Conservation (phyloP, 805 yeast genomes). For the Candida oleophila region DNA sequence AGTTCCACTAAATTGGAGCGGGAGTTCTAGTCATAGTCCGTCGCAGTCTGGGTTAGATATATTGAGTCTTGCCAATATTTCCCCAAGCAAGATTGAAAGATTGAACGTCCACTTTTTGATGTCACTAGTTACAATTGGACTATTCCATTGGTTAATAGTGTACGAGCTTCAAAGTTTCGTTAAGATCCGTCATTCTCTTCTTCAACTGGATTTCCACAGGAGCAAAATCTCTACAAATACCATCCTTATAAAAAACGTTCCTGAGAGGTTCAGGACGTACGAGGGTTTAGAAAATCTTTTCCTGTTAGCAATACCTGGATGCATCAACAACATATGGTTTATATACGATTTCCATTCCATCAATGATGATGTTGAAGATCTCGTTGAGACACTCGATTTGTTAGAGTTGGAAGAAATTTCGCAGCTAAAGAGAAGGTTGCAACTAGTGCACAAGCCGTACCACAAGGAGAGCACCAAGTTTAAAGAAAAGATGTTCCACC, state of each 20-base stretch:
- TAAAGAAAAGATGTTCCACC: conserved; percentile 22
- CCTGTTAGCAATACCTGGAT: conserved; percentile 46
- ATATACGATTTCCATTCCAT: conserved; percentile 33
- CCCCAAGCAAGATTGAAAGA: conserved; percentile 47
- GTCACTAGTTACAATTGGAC: conserved; percentile 51
- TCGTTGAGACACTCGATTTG: conserved; percentile 23
- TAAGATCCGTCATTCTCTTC: conserved; percentile 44
- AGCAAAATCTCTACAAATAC: conserved; percentile 26
- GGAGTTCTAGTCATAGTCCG: conserved; percentile 22
- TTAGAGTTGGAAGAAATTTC: conserved; percentile 28
- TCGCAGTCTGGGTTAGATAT: conserved; percentile 57
- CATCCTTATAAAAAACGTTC: conserved; percentile 48
- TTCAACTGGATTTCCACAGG: conserved; percentile 27
- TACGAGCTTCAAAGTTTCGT: conserved; percentile 56
- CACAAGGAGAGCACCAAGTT: background rate
- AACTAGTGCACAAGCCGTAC: background rate
- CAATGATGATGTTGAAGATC: conserved; percentile 17
- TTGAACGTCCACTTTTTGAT: conserved; percentile 64
- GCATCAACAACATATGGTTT: conserved; percentile 59
- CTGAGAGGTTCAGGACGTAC: conserved; percentile 26
- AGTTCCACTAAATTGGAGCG: conserved; percentile 60
- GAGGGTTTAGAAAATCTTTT: conserved; percentile 29
- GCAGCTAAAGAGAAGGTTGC: conserved; percentile 31
- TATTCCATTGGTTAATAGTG: conserved; percentile 56
- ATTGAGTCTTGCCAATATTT: conserved; percentile 70